Conservation (phyloP, 164 flowering plant genomes). For the Aristolochia fimbriata region DNA sequence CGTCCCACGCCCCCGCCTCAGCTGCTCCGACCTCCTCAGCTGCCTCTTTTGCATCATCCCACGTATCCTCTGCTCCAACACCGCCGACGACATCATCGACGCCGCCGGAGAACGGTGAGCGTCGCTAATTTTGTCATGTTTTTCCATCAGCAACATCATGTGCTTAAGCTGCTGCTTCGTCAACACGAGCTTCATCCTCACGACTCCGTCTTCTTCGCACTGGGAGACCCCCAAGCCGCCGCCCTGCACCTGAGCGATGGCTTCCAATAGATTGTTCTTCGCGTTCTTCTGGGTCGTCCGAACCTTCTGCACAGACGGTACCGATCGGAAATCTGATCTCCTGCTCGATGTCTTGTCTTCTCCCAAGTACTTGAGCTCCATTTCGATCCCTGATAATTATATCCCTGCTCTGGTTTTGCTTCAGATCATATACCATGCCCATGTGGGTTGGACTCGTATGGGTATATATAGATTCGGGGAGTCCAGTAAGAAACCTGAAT, state of each 20-base stretch:
- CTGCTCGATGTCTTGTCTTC: background rate
- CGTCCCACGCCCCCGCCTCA: background rate
- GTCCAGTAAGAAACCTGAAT: background rate
- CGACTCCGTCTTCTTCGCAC: background rate
- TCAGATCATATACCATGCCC: background rate
- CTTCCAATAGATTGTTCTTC: background rate
- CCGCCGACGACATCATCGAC: background rate
- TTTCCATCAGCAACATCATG: constrained; percentile 1
- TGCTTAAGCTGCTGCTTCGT: constrained; percentile 7
- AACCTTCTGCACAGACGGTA: background rate
- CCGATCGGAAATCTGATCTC: background rate
- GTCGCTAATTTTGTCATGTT: background rate
- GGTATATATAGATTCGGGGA: background rate
- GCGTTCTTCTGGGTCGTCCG: background rate
- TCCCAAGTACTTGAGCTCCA: background rate
- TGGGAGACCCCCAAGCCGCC: background rate
- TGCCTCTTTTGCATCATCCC: constrained; percentile 4
- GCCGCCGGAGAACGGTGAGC: background rate
- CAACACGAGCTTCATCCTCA: constrained; percentile 6
- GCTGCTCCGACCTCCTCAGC: background rate
- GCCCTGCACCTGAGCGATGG: background rate
- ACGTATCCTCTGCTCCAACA: constrained; percentile 1
- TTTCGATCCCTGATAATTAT: background rate
- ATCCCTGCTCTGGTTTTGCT: no score
- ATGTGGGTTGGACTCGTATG: background rate